phyloP scores from a whole-genome alignment of 2,329 filamentous ascomycete genomes.

The Clonostachys rosea region DNA sequence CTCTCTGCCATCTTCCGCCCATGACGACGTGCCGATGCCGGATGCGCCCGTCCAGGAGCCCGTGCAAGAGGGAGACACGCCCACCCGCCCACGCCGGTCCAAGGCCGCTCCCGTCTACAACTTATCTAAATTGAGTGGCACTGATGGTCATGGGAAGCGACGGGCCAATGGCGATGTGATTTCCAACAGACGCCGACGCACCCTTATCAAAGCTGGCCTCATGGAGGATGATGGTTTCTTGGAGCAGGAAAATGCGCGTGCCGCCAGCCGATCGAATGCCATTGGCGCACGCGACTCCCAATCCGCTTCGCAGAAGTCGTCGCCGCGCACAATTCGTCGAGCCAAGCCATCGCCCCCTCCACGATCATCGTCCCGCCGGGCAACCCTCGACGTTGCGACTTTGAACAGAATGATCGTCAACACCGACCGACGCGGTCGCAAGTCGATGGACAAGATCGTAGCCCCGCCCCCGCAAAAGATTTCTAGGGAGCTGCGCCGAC shows the following conservation, averaged over 20 bases:
- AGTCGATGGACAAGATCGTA: slow-evolving; percentile 41
- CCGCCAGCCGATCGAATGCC: neutral
- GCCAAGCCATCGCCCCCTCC: neutral
- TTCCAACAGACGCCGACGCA: slow-evolving; percentile 9
- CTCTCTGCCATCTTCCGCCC: slow-evolving; percentile 9
- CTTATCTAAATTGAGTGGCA: slow-evolving; percentile 57
- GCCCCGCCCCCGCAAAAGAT: slow-evolving; percentile 20
- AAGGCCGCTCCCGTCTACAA: slow-evolving; percentile 63
- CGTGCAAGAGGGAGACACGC: slow-evolving; percentile 5
- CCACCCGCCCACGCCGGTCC: slow-evolving; percentile 48
- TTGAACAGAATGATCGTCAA: slow-evolving; percentile 12
- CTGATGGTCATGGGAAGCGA: slow-evolving; percentile 53
- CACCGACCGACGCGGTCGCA: slow-evolving; percentile 57
- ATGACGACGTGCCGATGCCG: neutral
- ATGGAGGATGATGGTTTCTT: neutral
- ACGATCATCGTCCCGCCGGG: slow-evolving; percentile 14
- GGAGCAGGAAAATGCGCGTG: neutral
- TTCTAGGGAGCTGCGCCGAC: slow-evolving; percentile 51
- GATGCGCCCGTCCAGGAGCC: slow-evolving; percentile 8
- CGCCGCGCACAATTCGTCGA: neutral
- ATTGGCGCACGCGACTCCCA: neutral
- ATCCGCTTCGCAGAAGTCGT: neutral
- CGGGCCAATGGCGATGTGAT: slow-evolving; percentile 45
- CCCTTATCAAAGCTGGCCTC: slow-evolving; percentile 1
- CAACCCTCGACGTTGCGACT: neutral